Evolutionary conservation across 1,284 basidiomycete genomes (phyloP).

Genomic region (Rhodotorula sp.): DNA sequence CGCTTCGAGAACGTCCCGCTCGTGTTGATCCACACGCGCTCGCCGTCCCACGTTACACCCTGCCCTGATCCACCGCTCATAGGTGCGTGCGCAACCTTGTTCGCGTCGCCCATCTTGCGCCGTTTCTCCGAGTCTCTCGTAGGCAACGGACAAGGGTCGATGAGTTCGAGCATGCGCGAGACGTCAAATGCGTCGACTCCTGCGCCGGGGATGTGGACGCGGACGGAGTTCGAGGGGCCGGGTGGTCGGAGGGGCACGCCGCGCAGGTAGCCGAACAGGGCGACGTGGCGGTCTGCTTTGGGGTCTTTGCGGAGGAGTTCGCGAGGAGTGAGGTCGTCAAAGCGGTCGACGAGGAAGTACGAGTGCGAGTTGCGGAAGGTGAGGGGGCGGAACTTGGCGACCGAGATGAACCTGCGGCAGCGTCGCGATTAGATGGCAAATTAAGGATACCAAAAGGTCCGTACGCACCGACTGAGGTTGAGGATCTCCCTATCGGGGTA

Average conservation of each 20-base stretch:
- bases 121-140: slow-evolving; percentile 89
- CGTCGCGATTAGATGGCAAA: neutral
- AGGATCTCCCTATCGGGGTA: slow-evolving; percentile 97
- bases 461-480: slow-evolving; percentile 71
- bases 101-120: slow-evolving; percentile 90
- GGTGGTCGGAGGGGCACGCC: slow-evolving; percentile 72
- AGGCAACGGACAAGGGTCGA: slow-evolving; percentile 93
- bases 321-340: slow-evolving; percentile 90
- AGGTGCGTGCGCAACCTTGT: slow-evolving; percentile 91
- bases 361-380: slow-evolving; percentile 94
- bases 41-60: slow-evolving; percentile 96
- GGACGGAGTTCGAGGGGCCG: slow-evolving; percentile 62
- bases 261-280: slow-evolving; percentile 90
- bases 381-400: slow-evolving; percentile 98
- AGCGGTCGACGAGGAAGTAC: slow-evolving; percentile 90
- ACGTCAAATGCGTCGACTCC: slow-evolving; percentile 64
- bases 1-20: slow-evolving; percentile 83
- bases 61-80: slow-evolving; percentile 78
- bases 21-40: slow-evolving; percentile 97
- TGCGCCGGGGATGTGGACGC: slow-evolving; percentile 90
- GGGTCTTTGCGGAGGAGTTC: slow-evolving; percentile 79
- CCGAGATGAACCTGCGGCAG: slow-evolving; percentile 69
- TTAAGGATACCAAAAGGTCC: neutral
- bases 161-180: slow-evolving; percentile 68
- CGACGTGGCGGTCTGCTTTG: slow-evolving; percentile 85